phyloP scores from a whole-genome alignment of 2,329 filamentous ascomycete genomes.

The Aaosphaeria arxii region DNA sequence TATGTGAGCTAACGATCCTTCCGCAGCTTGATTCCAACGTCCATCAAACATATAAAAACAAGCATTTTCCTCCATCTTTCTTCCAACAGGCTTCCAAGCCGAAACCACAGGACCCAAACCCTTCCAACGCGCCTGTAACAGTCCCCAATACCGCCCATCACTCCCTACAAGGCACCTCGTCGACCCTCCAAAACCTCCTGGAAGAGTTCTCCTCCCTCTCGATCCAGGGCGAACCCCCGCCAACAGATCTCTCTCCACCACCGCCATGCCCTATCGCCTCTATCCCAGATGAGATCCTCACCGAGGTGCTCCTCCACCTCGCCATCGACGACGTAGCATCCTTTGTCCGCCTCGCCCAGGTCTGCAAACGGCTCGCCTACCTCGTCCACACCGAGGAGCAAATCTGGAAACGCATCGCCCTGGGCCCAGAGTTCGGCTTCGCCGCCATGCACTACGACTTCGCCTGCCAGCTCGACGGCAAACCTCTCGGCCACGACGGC shows the following conservation, averaged over 20 bases:
- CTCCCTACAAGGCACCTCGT: constrained; percentile 54
- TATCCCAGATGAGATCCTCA: constrained; percentile 79
- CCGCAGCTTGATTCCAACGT: constrained; percentile 75
- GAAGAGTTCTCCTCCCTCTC: constrained; percentile 67
- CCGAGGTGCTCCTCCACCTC: constrained; percentile 72
- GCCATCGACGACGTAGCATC: constrained; percentile 73
- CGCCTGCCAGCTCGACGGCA: constrained; percentile 58
- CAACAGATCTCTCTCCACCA: constrained; percentile 68
- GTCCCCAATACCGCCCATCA: constrained; percentile 56
- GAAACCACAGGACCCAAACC: constrained; percentile 35
- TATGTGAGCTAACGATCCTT: no score
- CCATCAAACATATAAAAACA: constrained; percentile 83
- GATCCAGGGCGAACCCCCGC: constrained; percentile 65
- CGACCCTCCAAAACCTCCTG: constrained; percentile 67
- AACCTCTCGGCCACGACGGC: constrained; percentile 36
- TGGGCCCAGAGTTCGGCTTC: constrained; percentile 73
- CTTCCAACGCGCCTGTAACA: constrained; percentile 50
- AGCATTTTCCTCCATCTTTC: constrained; percentile 73
- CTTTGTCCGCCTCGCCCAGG: constrained; percentile 71
- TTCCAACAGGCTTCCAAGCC: constrained; percentile 42
- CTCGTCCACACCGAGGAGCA: constrained; percentile 79
- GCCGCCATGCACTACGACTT: constrained; percentile 79
- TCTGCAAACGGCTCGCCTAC: constrained; percentile 85
- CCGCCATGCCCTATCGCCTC: constrained; percentile 76
- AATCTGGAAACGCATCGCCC: constrained; percentile 78